phyloP scores from a whole-genome alignment of 306 rosid species.

The Rosa multiflora region DNA sequence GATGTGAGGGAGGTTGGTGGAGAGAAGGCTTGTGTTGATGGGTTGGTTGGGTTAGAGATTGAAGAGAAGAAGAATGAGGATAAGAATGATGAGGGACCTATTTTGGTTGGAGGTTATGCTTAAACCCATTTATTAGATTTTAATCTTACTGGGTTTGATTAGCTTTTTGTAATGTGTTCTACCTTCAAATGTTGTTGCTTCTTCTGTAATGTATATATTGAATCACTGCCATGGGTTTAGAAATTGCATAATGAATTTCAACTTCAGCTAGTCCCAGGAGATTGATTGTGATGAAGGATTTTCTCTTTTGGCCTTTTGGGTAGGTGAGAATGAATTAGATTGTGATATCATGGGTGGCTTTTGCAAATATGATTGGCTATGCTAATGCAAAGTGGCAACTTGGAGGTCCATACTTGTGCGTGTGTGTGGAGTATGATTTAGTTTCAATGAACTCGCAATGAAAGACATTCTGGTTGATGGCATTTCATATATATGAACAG shows the following conservation, averaged over 20 bases:
- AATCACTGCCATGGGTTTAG: background rate
- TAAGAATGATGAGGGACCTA: conserved; percentile 43
- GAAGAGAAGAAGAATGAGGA: conserved; percentile 34
- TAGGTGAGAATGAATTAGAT: background rate
- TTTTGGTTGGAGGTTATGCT: conserved; percentile 50
- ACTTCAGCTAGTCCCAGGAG: background rate
- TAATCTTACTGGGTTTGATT: background rate
- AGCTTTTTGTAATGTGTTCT: background rate
- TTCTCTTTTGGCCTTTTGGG: background rate
- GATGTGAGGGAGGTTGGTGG: conserved; percentile 37
- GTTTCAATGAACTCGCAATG: no score
- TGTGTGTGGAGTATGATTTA: no score
- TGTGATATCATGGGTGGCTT: background rate
- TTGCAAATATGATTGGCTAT: background rate
- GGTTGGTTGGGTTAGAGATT: conserved; percentile 49
- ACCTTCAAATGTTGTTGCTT: background rate
- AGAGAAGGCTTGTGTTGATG: conserved; percentile 59
- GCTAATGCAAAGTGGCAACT: no score
- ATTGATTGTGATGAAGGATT: background rate
- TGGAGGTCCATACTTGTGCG: no score
- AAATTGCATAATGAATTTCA: background rate
- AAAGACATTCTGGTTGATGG: no score
- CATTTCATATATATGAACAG: no score
- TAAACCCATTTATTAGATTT: conserved; percentile 26
- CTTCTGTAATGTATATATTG: background rate